These are phyloP conservation scores for Tolypocladium tundrense DNA, from an alignment of 2,329 filamentous ascomycete species.

Conservation along the genomic window DNA sequence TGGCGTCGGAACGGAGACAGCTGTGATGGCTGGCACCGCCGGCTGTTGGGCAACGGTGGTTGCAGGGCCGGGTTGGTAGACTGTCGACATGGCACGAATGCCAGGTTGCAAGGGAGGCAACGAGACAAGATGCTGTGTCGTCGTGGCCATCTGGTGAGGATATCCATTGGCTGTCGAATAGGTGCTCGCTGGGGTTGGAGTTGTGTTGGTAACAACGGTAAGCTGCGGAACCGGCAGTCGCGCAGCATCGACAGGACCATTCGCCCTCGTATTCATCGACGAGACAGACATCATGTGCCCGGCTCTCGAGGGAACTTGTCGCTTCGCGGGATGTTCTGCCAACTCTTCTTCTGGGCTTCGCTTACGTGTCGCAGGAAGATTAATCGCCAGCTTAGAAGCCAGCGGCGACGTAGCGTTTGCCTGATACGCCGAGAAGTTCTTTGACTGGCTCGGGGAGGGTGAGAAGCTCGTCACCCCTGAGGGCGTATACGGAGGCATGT, in stretches of 20 bases:
- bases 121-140: constrained; percentile 31
- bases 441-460: constrained; percentile 25
- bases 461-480: constrained; percentile 25
- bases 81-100: constrained; percentile 65
- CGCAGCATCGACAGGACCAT: constrained; percentile 10
- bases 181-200: constrained; percentile 11
- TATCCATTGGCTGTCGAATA: constrained; percentile 29
- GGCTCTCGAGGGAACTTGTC: constrained; percentile 20
- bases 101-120: constrained; percentile 51
- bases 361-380: constrained; percentile 33
- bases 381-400: constrained; percentile 33
- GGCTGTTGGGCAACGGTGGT: constrained; percentile 27
- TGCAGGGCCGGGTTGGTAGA: constrained; percentile 51
- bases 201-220: constrained; percentile 46
- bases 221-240: constrained; percentile 63
- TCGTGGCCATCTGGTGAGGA: constrained; percentile 27
- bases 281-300: constrained; percentile 7
- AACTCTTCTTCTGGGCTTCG: constrained; percentile 39
- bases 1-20: constrained; percentile 11
- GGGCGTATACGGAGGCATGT: constrained; percentile 23
- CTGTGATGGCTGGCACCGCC: constrained; percentile 12
- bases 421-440: constrained; percentile 29
- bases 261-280: constrained; percentile 10
- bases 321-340: constrained; percentile 46
- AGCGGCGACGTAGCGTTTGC: constrained; percentile 36